phyloP scores from a whole-genome alignment of 1,284 basidiomycete genomes.

The Thecaphora frezii region DNA sequence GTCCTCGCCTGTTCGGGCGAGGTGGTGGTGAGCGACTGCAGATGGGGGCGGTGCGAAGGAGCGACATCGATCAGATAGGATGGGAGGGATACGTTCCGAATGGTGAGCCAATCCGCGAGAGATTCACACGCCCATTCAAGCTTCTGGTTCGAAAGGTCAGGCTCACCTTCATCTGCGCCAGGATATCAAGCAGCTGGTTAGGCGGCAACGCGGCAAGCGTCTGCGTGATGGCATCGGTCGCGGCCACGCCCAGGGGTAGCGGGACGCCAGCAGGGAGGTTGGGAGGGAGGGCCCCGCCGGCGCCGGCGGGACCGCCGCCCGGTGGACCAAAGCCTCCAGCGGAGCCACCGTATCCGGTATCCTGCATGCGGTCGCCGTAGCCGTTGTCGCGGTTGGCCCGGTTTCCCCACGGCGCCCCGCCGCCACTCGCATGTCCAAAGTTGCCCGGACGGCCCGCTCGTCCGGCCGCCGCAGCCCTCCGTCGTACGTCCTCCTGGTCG shows the following conservation, averaged over 20 bases:
- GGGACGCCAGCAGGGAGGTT: slow-evolving; percentile 77
- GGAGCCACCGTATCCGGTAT: slow-evolving; percentile 12
- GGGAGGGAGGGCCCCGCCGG: slow-evolving; percentile 63
- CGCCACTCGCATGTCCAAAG: slow-evolving; percentile 17
- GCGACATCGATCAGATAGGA: too few relatives aligned
- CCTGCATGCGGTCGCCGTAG: slow-evolving; percentile 12
- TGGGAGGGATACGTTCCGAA: too few relatives aligned
- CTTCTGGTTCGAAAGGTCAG: too few relatives aligned
- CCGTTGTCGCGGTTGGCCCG: slow-evolving; percentile 17
- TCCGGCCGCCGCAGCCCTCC: slow-evolving; percentile 27
- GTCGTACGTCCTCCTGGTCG: slow-evolving; percentile 32
- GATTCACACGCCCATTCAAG: too few relatives aligned
- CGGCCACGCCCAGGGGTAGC: slow-evolving; percentile 72
- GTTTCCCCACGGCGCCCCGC: slow-evolving; percentile 11
- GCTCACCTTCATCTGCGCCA: slow-evolving; percentile 93
- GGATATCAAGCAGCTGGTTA: slow-evolving; percentile 85
- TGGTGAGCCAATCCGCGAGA: too few relatives aligned
- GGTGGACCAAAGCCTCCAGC: slow-evolving; percentile 17
- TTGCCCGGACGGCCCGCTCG: slow-evolving; percentile 31
- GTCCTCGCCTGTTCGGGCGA: slow-evolving; percentile 85
- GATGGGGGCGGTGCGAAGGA: too few relatives aligned
- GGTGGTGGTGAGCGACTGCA: slow-evolving; percentile 80
- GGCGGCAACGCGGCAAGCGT: slow-evolving; percentile 82
- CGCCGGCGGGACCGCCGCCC: slow-evolving; percentile 14
- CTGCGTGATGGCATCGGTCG: slow-evolving; percentile 83